These are phyloP conservation scores for Coemansia sp. DNA, from an alignment of 192 early-diverging fungal species.

Conservation along the genomic window DNA sequence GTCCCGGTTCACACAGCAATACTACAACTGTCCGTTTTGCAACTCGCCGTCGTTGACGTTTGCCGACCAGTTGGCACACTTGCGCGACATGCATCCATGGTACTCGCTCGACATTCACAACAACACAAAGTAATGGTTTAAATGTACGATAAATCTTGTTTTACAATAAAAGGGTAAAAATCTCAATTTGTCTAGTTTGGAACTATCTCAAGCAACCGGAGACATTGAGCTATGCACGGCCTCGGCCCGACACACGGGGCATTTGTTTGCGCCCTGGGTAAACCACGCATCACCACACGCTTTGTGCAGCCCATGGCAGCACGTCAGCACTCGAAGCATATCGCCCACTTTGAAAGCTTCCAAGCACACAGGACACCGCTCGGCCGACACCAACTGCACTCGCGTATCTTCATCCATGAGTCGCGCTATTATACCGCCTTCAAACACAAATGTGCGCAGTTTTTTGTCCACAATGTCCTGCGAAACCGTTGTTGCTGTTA, in stretches of 20 bases:
- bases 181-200: too few species aligned
- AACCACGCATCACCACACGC: slow-evolving; percentile 50
- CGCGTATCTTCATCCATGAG: slow-evolving; percentile 3
- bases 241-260: slow-evolving; percentile 42
- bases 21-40: slow-evolving; percentile 51
- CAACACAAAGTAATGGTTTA: slow-evolving; percentile 16
- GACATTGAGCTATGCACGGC: slow-evolving; percentile 16
- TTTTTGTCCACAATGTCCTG: slow-evolving; percentile 41
- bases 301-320: slow-evolving; percentile 40
- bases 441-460: slow-evolving; percentile 24
- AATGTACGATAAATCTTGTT: neutral
- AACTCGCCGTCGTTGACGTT: slow-evolving; percentile 11
- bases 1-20: slow-evolving; percentile 21
- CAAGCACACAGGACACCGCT: slow-evolving; percentile 48
- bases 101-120: slow-evolving; percentile 37
- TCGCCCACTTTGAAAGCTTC: slow-evolving; percentile 37
- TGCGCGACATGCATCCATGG: slow-evolving; percentile 38
- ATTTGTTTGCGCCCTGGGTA: slow-evolving; percentile 48
- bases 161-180: slow-evolving; percentile 8
- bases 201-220: neutral
- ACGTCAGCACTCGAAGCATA: slow-evolving; percentile 34
- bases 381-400: slow-evolving; percentile 33
- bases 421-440: slow-evolving; percentile 10
- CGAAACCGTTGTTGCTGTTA: slow-evolving; percentile 24
- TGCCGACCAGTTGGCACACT: slow-evolving; percentile 22